Conservation (phyloP, 2,329 filamentous ascomycete genomes). For the Pseudomassariella vexata region DNA sequence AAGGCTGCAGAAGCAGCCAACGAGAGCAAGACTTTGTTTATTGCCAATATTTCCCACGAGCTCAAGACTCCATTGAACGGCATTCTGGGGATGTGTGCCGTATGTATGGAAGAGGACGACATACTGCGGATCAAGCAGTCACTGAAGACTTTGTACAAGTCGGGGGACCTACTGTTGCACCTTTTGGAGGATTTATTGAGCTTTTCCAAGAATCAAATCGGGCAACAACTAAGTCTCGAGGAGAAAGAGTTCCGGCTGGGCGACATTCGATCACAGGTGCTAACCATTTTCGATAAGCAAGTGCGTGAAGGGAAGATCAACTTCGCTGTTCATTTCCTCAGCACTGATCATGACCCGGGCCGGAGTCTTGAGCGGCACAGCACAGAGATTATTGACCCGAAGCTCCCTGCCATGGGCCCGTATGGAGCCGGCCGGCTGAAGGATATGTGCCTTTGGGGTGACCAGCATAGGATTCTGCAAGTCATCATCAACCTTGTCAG, state of each 20-base stretch:
- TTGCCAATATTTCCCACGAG: conserved; percentile 86
- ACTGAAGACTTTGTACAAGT: conserved; percentile 83
- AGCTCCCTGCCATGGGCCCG: conserved; percentile 55
- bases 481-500: conserved; percentile 92
- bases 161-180: conserved; percentile 76
- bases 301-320: conserved; percentile 73
- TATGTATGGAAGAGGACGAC: conserved; percentile 89
- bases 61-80: conserved; percentile 93
- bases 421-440: conserved; percentile 63
- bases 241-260: conserved; percentile 78
- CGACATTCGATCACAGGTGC: conserved; percentile 77
- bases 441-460: conserved; percentile 88
- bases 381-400: conserved; percentile 25
- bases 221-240: conserved; percentile 74
- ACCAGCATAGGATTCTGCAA: conserved; percentile 84
- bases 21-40: conserved; percentile 94
- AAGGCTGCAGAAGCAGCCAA: conserved; percentile 92
- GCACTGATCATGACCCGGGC: conserved; percentile 31
- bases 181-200: conserved; percentile 84
- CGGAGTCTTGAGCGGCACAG: conserved; percentile 25
- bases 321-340: conserved; percentile 67
- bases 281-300: conserved; percentile 87
- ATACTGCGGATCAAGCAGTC: conserved; percentile 72
- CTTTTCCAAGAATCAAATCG: conserved; percentile 93
- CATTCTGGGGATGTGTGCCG: conserved; percentile 88